Evolutionary conservation across 2,329 filamentous ascomycete genomes (phyloP), one percentile per base, ranked within the genome.

Genomic region (Fusarium sp.): DNA sequence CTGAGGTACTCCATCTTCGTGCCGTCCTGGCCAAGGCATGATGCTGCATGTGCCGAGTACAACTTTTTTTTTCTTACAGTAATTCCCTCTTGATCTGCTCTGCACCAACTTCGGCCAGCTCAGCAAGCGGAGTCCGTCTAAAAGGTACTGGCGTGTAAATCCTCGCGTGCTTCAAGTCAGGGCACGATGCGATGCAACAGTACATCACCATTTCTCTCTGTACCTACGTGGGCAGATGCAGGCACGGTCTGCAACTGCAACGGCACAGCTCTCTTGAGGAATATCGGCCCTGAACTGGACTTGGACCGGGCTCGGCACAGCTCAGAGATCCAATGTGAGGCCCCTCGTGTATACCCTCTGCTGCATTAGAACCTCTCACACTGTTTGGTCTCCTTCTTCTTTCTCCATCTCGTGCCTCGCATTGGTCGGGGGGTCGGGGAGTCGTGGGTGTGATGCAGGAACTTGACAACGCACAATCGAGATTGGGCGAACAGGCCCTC

Each of bases 391-490:
- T 65, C 52, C 60, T 33, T 33, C 43, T 37, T 56, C 25, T 20
- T 52, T 30, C 47, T 52, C 25, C 27, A 7, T 52, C 27, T 50
- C 61, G 43, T 63, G 50, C 61, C 35, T 38, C 62, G 54, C 66
- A 72, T 72, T 72, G 60, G 63, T 40, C 25, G 56, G 17, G 27
- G 22, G 22, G 22, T 22, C 22, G 22, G 22, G 30, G 14, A 33
- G n/a, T 17, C 60, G 38, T 61, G 25, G 65, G 63, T 54, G 70
- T 58, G 72, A 76, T 74, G 74, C 74, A 76, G 74, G 65, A 76
- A 77, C 72, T 76, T 65, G 68, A 73, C 72, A 73, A 75, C 69
- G 74, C 74, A 73, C 74, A 61, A 68, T 68, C 72, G 74, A 76
- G 74, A 76, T 76, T 76, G 72, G 74, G 56, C 59, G 50, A 65